These are phyloP conservation scores for Candida odintsovae DNA, from an alignment of 805 yeast genomes.

Conservation along the genomic window DNA sequence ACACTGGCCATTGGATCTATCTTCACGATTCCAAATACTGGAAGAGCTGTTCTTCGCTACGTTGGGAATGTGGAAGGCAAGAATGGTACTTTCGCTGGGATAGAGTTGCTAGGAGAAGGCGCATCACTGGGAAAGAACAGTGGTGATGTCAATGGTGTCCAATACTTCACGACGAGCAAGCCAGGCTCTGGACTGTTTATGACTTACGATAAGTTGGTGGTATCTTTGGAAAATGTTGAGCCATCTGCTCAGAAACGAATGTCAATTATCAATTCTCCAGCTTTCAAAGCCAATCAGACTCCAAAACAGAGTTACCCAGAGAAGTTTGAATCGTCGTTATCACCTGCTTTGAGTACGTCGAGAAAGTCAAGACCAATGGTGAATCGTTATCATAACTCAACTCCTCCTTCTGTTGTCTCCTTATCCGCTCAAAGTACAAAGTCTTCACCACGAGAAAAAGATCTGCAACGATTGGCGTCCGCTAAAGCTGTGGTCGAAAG, in stretches of 20 bases:
- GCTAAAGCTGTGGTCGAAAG: slow-evolving; percentile 15
- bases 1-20: slow-evolving; percentile 14
- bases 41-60: slow-evolving; percentile 61
- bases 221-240: slow-evolving; percentile 13
- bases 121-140: slow-evolving; percentile 70
- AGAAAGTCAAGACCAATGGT: not conserved
- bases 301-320: slow-evolving; percentile 3
- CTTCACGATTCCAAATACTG: slow-evolving; percentile 57
- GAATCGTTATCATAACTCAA: slow-evolving; percentile 4
- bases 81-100: slow-evolving; percentile 76
- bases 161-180: slow-evolving; percentile 58
- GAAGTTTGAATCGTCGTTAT: not conserved
- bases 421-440: not conserved
- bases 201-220: slow-evolving; percentile 39
- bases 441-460: slow-evolving; percentile 10
- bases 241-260: slow-evolving; percentile 8
- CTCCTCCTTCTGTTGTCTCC: slow-evolving; percentile 6
- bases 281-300: slow-evolving; percentile 9
- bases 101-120: slow-evolving; percentile 70
- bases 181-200: slow-evolving; percentile 76
- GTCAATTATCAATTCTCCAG: slow-evolving; percentile 5
- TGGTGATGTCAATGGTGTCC: slow-evolving; percentile 71
- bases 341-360: slow-evolving; percentile 7
- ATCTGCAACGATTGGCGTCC: slow-evolving; percentile 14
- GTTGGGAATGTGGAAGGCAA: slow-evolving; percentile 72